Conservation (phyloP, 2,329 filamentous ascomycete species). For the Stachybotrys elegans region DNA sequence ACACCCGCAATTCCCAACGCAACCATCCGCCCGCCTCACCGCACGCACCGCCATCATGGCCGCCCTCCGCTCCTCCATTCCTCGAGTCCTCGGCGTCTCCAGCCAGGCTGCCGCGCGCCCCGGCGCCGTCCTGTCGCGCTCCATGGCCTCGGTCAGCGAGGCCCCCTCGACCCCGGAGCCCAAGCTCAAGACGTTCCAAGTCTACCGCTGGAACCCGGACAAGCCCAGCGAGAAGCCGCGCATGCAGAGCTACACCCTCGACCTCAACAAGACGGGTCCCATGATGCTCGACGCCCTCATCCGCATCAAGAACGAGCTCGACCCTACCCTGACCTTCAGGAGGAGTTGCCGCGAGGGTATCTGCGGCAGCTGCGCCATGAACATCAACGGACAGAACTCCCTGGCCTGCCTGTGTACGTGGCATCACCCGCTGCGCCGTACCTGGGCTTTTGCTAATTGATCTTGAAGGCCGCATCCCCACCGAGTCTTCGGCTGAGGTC, state of each 20-base stretch:
- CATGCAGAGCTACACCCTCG: conserved; percentile 93
- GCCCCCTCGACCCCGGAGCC: conserved; percentile 59
- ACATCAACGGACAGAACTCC: conserved; percentile 98
- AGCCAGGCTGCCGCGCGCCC: conserved; percentile 34
- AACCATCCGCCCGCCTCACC: too few species aligned
- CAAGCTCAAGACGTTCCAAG: conserved; percentile 88
- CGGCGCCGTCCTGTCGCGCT: conserved; percentile 39
- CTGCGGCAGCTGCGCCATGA: conserved; percentile 98
- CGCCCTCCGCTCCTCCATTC: conserved; percentile 54
- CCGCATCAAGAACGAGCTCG: conserved; percentile 97
- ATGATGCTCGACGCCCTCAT: conserved; percentile 98
- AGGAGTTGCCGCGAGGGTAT: conserved; percentile 97
- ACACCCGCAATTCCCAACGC: too few species aligned
- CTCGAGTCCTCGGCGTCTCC: conserved; percentile 45
- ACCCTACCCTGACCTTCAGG: conserved; percentile 94
- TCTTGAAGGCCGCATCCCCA: conserved; percentile 78
- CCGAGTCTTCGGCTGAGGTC: conserved; percentile 71
- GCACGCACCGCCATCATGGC: conserved; percentile 42
- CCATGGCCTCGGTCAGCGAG: conserved; percentile 53
- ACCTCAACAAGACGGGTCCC: conserved; percentile 97
- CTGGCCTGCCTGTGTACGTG: conserved; percentile 86
- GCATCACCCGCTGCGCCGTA: conserved; percentile 22
- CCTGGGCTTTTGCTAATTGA: conserved; percentile 27
- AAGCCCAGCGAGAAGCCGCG: conserved; percentile 84
- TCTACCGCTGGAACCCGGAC: conserved; percentile 99